These are phyloP conservation scores for Cicer yamashitae DNA, from an alignment of 306 rosid genomes.

Conservation along the genomic window DNA sequence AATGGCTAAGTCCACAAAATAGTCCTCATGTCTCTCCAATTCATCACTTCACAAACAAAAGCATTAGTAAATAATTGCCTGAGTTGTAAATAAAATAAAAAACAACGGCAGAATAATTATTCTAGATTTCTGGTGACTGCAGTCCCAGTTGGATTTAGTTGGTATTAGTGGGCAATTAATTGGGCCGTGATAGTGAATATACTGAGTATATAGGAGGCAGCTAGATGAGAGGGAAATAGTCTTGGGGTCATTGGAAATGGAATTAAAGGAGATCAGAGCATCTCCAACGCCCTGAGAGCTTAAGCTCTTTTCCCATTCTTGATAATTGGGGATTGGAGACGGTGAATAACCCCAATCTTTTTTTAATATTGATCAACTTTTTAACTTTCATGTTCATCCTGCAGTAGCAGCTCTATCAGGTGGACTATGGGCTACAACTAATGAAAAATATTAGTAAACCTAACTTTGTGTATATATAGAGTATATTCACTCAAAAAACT, in stretches of 20 bases:
- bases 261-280: not conserved
- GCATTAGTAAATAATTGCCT: slow-evolving; percentile 36
- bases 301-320: not conserved
- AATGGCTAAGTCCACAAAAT: slow-evolving; percentile 74
- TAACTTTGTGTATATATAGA: not conserved
- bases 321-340: not conserved
- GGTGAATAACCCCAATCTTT: not conserved
- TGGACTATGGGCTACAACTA: not conserved
- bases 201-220: not conserved
- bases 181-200: not conserved
- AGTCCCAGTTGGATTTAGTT: not conserved
- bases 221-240: not conserved
- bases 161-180: not conserved
- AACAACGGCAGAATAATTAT: slow-evolving; percentile 24
- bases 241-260: slow-evolving; percentile 1
- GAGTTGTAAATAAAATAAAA: slow-evolving; percentile 31
- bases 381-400: not conserved
- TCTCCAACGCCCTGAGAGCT: slow-evolving; percentile 10
- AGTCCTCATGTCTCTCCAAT: slow-evolving; percentile 85
- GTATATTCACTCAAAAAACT: slow-evolving; percentile 25
- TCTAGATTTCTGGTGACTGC: slow-evolving; percentile 18
- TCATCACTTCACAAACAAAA: slow-evolving; percentile 73
- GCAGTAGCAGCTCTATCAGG: not conserved
- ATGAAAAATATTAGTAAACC: slow-evolving; percentile 12
- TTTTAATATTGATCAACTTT: not conserved